A percentile compares a stretch with the other conserved stretches of the same genome.
Conservation (phyloP, 2,329 filamentous ascomycete species). For the Ilyonectria destructans region DNA sequence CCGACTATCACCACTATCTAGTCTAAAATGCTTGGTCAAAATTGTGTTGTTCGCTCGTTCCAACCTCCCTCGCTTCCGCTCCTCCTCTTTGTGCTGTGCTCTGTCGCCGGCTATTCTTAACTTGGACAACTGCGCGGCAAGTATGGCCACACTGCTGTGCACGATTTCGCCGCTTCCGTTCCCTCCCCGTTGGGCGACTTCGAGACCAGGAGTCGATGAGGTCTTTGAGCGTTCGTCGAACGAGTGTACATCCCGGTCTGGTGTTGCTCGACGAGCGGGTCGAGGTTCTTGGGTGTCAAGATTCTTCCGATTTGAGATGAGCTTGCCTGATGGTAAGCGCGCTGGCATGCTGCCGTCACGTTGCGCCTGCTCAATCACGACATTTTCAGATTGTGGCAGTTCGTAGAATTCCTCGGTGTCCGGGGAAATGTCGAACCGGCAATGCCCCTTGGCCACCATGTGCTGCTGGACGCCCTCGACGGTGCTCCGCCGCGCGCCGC, state of each 20-base stretch:
- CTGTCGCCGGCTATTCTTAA: conserved; percentile 32
- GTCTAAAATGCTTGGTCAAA: conserved; percentile 34
- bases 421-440: conserved; percentile 59
- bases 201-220: conserved; percentile 3
- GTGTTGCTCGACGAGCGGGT: conserved; percentile 16
- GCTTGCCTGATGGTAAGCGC: conserved; percentile 21
- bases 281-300: conserved; percentile 27
- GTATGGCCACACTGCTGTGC: conserved; percentile 35
- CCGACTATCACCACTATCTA: conserved; percentile 35
- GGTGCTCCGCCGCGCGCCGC: conserved; percentile 61
- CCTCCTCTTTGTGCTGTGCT: conserved; percentile 33
- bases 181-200: conserved; percentile 16
- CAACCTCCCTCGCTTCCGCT: conserved; percentile 36
- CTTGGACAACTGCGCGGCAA: conserved; percentile 38
- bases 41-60: conserved; percentile 36
- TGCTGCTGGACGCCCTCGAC: conserved; percentile 66
- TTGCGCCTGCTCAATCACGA: background rate
- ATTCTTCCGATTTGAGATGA: conserved; percentile 26
- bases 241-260: conserved; percentile 6
- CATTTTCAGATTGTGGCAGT: conserved; percentile 27
- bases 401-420: conserved; percentile 62
- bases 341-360: conserved; percentile 13
- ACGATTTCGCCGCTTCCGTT: conserved; percentile 25
- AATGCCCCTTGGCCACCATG: conserved; percentile 67
- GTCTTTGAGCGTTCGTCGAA: background rate